Evolutionary conservation across 164 flowering plant genomes (phyloP), one percentile per base, ranked within the genome.

Genomic region (Tetracentron sinense): DNA sequence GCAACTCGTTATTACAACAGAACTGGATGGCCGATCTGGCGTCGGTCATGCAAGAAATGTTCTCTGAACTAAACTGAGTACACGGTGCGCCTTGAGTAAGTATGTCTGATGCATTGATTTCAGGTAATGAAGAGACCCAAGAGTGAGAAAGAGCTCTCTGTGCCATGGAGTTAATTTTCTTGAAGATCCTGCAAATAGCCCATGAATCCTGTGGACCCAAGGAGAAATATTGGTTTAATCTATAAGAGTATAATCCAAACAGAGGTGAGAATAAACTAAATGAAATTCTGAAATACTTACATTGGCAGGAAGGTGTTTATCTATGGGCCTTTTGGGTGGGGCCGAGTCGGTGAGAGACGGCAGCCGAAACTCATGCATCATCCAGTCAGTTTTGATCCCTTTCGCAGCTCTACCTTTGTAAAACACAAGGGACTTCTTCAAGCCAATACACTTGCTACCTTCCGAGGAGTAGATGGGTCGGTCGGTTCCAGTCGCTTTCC

Each of bases 401-500:
- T 84, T 94, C 12, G 96, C 97, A 27, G 99, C 99, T 74, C 95
- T 82, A 6, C 99, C 99, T 72, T 69, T 84, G 81, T 94, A 94
- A 80, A 90, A 94, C 15, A 94, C 98, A 0, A 94, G 90, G 10
- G 99, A 94, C 58, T 94, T 94, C 81, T 94, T 94, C 75, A 91
- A 73, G 14, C 99, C 99, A 15, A 94, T 94, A 81, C 95, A 91
- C 66, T 86, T 87, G 60, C 70, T 65, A 6, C 92, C 91, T 65
- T 90, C 87, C 0, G 96, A 86, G 5, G 96, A 85, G 73, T 91
- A 91, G 51, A 91, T 88, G 7, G 97, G 96, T 12, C 97, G 68
- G 42, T 94, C 99, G 0, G 97, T 94, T 38, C 99, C 96, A 0
- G 99, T 94, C 15, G 99, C 99, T 66, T 94, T 94, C 99, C 99